A percentile compares a stretch with the other conserved stretches of the same genome.
Evolutionary conservation across 2,329 filamentous ascomycete genomes (phyloP).

Genomic region (Monosporascus cannonballus): DNA sequence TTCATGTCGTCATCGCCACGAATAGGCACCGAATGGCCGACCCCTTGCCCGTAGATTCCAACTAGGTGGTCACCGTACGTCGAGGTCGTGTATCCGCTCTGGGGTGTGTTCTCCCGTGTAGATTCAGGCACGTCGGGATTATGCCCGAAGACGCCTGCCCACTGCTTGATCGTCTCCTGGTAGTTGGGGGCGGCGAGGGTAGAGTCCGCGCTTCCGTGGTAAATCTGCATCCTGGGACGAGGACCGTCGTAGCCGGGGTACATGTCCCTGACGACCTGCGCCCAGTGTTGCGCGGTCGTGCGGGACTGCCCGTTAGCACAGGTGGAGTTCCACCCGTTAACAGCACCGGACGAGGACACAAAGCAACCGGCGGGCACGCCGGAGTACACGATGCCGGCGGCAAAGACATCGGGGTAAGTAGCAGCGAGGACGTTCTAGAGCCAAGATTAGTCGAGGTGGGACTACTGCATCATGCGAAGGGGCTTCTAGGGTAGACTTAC

Average conservation of each 20-base stretch:
- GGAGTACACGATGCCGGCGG: constrained; percentile 36
- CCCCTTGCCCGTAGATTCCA: constrained; percentile 5
- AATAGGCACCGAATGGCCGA: constrained; percentile 8
- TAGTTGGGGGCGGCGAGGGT: constrained; percentile 10
- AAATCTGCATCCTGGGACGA: constrained; percentile 24
- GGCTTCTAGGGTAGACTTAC: constrained; percentile 12
- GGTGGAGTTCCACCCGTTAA: constrained; percentile 42
- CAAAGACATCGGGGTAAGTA: constrained; percentile 42
- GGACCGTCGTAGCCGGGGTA: constrained; percentile 27
- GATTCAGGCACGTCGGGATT: constrained; percentile 1
- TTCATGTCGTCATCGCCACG: constrained; percentile 8
- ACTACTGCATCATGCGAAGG: no score
- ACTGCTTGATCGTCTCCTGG: constrained; percentile 25
- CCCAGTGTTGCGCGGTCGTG: constrained; percentile 41
- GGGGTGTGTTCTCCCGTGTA: constrained; percentile 3
- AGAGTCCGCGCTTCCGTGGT: constrained; percentile 26
- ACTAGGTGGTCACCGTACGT: constrained; percentile 9
- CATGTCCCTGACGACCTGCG: constrained; percentile 35
- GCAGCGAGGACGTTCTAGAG: constrained; percentile 36
- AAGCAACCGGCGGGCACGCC: constrained; percentile 41
- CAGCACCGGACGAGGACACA: constrained; percentile 30
- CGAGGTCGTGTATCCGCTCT: constrained; percentile 5
- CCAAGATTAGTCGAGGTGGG: no score
- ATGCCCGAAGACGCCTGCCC: constrained; percentile 29
- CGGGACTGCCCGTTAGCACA: constrained; percentile 42